These are phyloP conservation scores for Ceratobasidium papillatum DNA, from an alignment of 1,284 basidiomycete species.

Conservation along the genomic window DNA sequence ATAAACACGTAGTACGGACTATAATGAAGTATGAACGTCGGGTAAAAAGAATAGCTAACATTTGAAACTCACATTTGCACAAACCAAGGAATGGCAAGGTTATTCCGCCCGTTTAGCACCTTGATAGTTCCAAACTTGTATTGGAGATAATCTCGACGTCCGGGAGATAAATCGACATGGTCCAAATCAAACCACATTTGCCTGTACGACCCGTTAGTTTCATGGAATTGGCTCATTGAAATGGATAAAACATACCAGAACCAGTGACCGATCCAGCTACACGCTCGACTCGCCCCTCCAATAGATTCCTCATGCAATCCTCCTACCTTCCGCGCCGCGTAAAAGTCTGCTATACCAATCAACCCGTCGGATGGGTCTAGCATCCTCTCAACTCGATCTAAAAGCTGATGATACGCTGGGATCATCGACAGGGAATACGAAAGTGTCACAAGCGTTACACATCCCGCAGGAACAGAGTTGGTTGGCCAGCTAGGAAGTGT, in stretches of 20 bases:
- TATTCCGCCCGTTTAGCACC: constrained; percentile 77
- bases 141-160: constrained; percentile 78
- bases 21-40: constrained; percentile 23
- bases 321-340: constrained; percentile 70
- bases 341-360: constrained; percentile 81
- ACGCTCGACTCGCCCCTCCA: constrained; percentile 73
- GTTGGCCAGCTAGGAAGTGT: constrained; percentile 68
- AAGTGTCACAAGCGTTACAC: constrained; percentile 69
- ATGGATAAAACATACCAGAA: constrained; percentile 73
- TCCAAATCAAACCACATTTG: constrained; percentile 73
- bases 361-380: constrained; percentile 72
- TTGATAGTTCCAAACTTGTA: constrained; percentile 83
- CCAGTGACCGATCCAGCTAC: constrained; percentile 77
- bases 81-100: constrained; percentile 73
- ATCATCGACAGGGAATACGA: constrained; percentile 83
- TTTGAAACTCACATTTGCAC: constrained; percentile 65
- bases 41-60: not conserved
- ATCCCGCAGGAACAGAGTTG: constrained; percentile 59
- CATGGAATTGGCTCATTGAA: not conserved
- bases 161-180: constrained; percentile 75
- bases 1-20: constrained; percentile 82
- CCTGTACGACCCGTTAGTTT: not conserved
- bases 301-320: constrained; percentile 71
- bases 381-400: constrained; percentile 76
- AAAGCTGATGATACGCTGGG: constrained; percentile 71